phyloP scores from a whole-genome alignment of 306 rosid genomes.

The Macrotyloma uniflorum region DNA sequence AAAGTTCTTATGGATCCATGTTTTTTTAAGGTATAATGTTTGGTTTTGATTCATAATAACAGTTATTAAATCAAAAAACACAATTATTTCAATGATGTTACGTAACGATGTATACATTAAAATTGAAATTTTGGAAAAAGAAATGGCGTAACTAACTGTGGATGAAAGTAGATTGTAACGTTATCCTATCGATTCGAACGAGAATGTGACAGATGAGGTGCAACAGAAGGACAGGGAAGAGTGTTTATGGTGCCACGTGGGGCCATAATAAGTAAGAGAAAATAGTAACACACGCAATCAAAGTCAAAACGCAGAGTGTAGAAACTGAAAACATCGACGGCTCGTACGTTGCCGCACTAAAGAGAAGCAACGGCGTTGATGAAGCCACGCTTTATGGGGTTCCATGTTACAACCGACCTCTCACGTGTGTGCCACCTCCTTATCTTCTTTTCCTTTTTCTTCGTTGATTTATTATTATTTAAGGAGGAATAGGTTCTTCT shows the following conservation, averaged over 20 bases:
- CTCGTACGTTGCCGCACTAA: constrained; percentile 16
- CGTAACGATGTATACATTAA: neutral
- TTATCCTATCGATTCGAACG: neutral
- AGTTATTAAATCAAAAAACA: neutral
- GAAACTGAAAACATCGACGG: constrained; percentile 28
- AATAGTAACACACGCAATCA: neutral
- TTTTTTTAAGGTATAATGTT: neutral
- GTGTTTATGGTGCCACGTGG: constrained; percentile 24
- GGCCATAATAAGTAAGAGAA: neutral
- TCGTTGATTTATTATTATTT: neutral
- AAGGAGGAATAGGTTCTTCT: neutral
- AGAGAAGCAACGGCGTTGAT: constrained; percentile 30
- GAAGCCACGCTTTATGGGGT: constrained; percentile 15
- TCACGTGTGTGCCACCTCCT: constrained; percentile 32
- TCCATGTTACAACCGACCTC: constrained; percentile 21
- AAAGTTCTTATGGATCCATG: neutral
- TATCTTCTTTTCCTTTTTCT: neutral
- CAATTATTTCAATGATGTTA: neutral
- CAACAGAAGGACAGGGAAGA: neutral
- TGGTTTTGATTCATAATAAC: neutral
- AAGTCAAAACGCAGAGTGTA: neutral
- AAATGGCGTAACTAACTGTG: neutral
- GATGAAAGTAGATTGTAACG: neutral
- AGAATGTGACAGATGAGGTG: neutral
- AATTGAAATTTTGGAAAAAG: neutral